Conservation (phyloP, 2,329 filamentous ascomycete genomes). For the Colletotrichum sp. region DNA sequence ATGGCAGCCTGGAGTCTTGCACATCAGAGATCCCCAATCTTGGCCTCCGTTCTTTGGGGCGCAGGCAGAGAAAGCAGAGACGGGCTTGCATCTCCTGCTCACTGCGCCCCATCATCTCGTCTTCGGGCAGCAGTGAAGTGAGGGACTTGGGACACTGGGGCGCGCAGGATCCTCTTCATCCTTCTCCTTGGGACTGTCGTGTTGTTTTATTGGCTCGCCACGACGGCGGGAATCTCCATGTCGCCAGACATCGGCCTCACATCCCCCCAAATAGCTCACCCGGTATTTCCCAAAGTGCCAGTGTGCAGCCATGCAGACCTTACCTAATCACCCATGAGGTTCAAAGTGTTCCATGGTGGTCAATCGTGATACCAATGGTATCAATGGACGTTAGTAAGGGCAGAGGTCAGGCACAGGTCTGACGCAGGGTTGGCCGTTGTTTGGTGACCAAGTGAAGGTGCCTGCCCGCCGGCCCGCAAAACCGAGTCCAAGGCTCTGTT, state of each 20-base stretch:
- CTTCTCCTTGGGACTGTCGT: neutral
- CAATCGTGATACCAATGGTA: neutral
- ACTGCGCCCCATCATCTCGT: slow-evolving; percentile 18
- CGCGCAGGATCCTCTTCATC: neutral
- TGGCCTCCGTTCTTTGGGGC: neutral
- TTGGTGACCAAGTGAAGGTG: neutral
- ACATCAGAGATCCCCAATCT: neutral
- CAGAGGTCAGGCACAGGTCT: neutral
- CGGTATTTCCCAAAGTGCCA: neutral
- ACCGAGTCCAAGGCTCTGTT: neutral
- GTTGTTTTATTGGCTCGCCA: neutral
- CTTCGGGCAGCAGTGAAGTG: slow-evolving; percentile 3
- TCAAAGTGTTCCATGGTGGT: neutral
- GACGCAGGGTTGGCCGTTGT: neutral
- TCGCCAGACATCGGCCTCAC: neutral
- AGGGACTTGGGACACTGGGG: neutral
- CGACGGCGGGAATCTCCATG: neutral
- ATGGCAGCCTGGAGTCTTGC: neutral
- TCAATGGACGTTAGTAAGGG: neutral
- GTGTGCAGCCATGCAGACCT: neutral
- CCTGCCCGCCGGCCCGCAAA: neutral
- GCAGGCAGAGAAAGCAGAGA: neutral
- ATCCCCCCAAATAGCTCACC: neutral
- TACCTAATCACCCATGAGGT: neutral
- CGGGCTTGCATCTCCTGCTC: neutral